phyloP scores from a whole-genome alignment of 805 yeast genomes.

The Candida succiphila region DNA sequence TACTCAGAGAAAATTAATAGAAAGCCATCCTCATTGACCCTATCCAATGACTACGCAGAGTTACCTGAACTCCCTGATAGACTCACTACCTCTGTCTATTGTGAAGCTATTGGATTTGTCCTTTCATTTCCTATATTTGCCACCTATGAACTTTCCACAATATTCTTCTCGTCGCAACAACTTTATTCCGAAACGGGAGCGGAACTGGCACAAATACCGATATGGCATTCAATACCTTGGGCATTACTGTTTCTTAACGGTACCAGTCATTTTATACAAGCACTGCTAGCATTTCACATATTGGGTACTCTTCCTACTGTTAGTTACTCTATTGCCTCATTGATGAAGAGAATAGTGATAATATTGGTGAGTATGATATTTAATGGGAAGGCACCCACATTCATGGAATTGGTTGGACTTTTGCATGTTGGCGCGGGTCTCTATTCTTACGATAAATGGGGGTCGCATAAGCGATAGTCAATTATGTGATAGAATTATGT shows the following conservation, averaged over 20 bases:
- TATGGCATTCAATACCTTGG: slow-evolving; percentile 26
- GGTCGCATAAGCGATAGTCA: slow-evolving; percentile 15
- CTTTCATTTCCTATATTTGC: slow-evolving; percentile 71
- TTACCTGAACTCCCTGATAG: slow-evolving; percentile 55
- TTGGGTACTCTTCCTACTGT: slow-evolving; percentile 77
- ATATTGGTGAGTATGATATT: slow-evolving; percentile 68
- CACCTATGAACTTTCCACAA: slow-evolving; percentile 42
- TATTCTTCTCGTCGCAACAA: slow-evolving; percentile 5
- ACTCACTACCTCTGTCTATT: slow-evolving; percentile 69
- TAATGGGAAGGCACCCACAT: slow-evolving; percentile 39
- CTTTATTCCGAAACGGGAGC: neutral
- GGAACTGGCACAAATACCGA: neutral
- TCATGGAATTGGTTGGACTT: slow-evolving; percentile 40
- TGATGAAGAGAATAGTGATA: slow-evolving; percentile 82
- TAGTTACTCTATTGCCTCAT: slow-evolving; percentile 76
- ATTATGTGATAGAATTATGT: neutral
- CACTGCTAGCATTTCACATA: slow-evolving; percentile 71
- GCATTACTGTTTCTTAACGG: slow-evolving; percentile 53
- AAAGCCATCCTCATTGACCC: slow-evolving; percentile 2
- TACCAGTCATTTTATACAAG: slow-evolving; percentile 68
- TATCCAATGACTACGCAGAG: neutral
- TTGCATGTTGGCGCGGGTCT: slow-evolving; percentile 43
- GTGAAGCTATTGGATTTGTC: slow-evolving; percentile 62
- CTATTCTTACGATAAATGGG: slow-evolving; percentile 56
- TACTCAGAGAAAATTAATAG: slow-evolving; percentile 2